A percentile compares a stretch with the other conserved stretches of the same genome.
phyloP scores from a whole-genome alignment of 805 yeast species.

The Hanseniaspora taiwanica region DNA sequence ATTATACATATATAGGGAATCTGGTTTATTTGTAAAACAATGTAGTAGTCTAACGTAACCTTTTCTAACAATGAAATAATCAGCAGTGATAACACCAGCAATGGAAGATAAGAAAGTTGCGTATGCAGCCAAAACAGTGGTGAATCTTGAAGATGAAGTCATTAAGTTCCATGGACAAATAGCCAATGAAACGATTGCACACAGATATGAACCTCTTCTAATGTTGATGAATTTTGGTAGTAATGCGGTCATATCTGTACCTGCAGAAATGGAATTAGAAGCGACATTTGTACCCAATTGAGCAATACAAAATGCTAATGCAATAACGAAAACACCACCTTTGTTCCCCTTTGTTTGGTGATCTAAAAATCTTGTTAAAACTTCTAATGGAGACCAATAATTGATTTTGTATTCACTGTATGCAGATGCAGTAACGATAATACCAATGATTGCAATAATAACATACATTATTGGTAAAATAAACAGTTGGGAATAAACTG shows the following conservation, averaged over 20 bases:
- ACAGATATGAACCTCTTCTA: constrained; percentile 68
- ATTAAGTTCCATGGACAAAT: constrained; percentile 79
- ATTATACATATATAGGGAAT: constrained; percentile 45
- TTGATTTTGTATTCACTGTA: constrained; percentile 51
- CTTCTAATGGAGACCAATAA: constrained; percentile 78
- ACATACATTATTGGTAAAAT: constrained; percentile 71
- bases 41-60: constrained; percentile 55
- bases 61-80: constrained; percentile 59
- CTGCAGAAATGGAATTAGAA: constrained; percentile 58
- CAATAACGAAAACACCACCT: constrained; percentile 68
- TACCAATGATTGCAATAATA: constrained; percentile 72
- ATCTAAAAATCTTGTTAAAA: constrained; percentile 50
- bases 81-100: constrained; percentile 62
- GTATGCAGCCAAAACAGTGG: constrained; percentile 70
- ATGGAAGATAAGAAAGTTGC: constrained; percentile 73
- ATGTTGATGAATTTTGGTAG: constrained; percentile 54
- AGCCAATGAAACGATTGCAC: constrained; percentile 57
- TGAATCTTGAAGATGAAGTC: constrained; percentile 56
- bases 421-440: constrained; percentile 72
- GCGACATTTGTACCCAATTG: constrained; percentile 71
- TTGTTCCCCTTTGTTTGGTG: constrained; percentile 43
- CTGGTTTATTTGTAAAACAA: constrained; percentile 38
- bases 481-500: constrained; percentile 44
- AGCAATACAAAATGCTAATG: constrained; percentile 58
- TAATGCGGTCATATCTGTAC: constrained; percentile 58